These are phyloP conservation scores for Saccharum spontaneum DNA, from an alignment of 176 grass and related monocot species.

Conservation along the genomic window DNA sequence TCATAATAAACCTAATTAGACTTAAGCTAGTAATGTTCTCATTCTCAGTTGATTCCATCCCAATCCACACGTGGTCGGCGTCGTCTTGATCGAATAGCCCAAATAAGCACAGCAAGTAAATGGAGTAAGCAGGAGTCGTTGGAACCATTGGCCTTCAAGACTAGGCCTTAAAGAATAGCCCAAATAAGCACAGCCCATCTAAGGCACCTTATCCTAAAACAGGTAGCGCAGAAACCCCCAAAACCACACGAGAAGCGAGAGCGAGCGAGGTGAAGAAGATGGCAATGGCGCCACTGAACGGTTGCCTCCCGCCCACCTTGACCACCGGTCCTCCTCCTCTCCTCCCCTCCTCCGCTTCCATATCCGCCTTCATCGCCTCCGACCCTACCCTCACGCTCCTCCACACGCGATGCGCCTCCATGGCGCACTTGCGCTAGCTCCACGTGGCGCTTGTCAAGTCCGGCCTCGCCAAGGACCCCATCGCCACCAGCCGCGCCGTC, in stretches of 20 bases:
- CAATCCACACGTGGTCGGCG: no score
- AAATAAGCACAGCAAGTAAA: no score
- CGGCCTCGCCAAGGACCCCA: conserved; percentile 57
- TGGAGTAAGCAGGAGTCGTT: no score
- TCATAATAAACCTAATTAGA: no score
- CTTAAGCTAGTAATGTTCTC: no score
- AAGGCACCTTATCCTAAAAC: conserved; percentile 26
- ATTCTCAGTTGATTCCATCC: no score
- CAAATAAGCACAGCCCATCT: background rate
- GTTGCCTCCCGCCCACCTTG: background rate
- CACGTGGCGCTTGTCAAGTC: conserved; percentile 66
- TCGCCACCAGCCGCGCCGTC: conserved; percentile 65
- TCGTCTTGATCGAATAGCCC: no score
- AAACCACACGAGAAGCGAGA: background rate
- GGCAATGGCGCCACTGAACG: conserved; percentile 35
- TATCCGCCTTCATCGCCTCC: conserved; percentile 55
- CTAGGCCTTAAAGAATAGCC: background rate
- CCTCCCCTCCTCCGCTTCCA: conserved; percentile 46
- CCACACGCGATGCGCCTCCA: conserved; percentile 63
- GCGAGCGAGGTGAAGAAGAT: background rate
- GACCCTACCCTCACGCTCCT: conserved; percentile 52
- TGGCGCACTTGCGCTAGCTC: conserved; percentile 69
- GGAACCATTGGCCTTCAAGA: background rate
- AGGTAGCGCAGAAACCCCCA: background rate
- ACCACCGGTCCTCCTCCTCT: background rate